Evolutionary conservation across 2,329 filamentous ascomycete genomes (phyloP), one percentile per base, ranked within the genome.

Genomic region (Colletotrichum sublineola): DNA sequence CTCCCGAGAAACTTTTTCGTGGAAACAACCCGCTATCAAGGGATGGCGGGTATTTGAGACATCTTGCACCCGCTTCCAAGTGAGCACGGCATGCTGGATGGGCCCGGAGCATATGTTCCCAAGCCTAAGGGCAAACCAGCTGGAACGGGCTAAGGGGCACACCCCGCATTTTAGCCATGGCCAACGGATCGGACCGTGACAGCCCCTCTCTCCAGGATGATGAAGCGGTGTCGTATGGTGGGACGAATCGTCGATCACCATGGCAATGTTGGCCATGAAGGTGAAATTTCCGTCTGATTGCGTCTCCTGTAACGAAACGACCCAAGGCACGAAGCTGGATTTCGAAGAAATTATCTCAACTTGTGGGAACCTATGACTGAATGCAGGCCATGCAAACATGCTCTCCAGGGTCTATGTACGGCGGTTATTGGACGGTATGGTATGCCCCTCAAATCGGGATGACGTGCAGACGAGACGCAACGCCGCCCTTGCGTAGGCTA

Each of bases 111-210:
- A 29, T 40, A 42, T 12, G 5, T 29, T 57, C 55, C 20, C 24
- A 1, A 7, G n/a, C 55, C 20, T 38, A 1, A 7, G n/a, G 12
- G 33, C 18, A 56, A 40, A 38, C 9, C 9, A 18, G 9, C 31
- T 36, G 20, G 36, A 40, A 57, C n/a, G n/a, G 6, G 3, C n/a
- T 2, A 9, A 40, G 11, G 33, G 6, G 40, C 12, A 40, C 12
- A 24, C 31, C 36, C n/a, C 55, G n/a, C 55, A 24, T 40, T 15
- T 57, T 2, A 40, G 36, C 12, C 14, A 18, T 57, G 36, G 14
- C 36, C n/a, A 40, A n/a, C 55, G 55, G 55, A 24, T 36, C 36
- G 55, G 55, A 40, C 55, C 55, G 55, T 40, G n/a, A 40, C n/a
- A 29, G 36, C n/a, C 36, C 36, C 55, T 11, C 12, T 40, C 5